Conservation (phyloP, 768 basidiomycete species). For the Suillus cothurnatus region DNA sequence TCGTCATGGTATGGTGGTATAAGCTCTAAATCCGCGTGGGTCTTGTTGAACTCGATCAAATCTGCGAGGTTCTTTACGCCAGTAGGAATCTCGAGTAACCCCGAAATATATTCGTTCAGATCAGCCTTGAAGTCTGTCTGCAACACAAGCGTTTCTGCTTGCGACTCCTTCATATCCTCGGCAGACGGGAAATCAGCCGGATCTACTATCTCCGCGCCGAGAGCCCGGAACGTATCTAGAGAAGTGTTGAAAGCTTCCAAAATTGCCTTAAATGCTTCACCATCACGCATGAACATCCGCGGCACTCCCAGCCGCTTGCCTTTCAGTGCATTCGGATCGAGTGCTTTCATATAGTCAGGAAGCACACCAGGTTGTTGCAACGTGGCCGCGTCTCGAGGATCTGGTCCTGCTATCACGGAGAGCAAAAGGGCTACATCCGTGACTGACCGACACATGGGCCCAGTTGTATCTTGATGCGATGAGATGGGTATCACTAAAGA, state of each 20-base stretch:
- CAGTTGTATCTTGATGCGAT: conserved; percentile 58
- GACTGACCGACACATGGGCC: conserved; percentile 55
- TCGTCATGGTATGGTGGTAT: conserved; percentile 35
- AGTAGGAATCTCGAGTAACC: conserved; percentile 52
- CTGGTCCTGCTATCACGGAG: conserved; percentile 50
- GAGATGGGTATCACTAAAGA: conserved; percentile 57
- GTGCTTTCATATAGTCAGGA: conserved; percentile 58
- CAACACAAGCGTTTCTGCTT: conserved; percentile 55
- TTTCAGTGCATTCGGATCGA: conserved; percentile 45
- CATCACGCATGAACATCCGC: conserved; percentile 31
- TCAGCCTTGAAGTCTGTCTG: conserved; percentile 65
- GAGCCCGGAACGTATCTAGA: conserved; percentile 36
- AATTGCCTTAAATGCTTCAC: conserved; percentile 27
- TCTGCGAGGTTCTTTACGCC: conserved; percentile 58
- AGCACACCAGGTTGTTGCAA: conserved; percentile 46
- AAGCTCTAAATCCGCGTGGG: conserved; percentile 52
- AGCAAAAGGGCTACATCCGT: conserved; percentile 58
- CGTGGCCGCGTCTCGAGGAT: conserved; percentile 44
- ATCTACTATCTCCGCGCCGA: conserved; percentile 56
- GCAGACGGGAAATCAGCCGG: conserved; percentile 61
- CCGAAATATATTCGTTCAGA: conserved; percentile 49
- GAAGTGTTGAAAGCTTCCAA: conserved; percentile 41
- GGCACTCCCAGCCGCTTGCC: conserved; percentile 51
- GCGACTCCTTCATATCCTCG: conserved; percentile 46
- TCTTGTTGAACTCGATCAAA: conserved; percentile 57